Conservation (phyloP, 2,329 filamentous ascomycete species). For the Zymoseptoria tritici region DNA sequence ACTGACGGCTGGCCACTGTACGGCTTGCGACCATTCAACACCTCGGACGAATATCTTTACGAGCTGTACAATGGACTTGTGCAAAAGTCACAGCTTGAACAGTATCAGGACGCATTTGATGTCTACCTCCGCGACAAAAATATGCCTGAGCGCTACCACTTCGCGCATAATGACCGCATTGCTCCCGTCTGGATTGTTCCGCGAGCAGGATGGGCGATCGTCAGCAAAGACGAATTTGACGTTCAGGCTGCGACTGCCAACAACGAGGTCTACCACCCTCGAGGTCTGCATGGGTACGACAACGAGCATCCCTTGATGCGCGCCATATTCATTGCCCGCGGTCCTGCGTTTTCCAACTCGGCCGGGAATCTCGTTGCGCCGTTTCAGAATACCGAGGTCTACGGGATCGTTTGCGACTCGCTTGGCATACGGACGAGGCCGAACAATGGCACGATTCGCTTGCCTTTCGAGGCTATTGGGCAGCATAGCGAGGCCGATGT, state of each 20-base stretch:
- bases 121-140: slow-evolving; percentile 79
- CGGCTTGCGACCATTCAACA: slow-evolving; percentile 72
- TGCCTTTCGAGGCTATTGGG: slow-evolving; percentile 60
- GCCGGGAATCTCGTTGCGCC: slow-evolving; percentile 68
- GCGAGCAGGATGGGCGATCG: slow-evolving; percentile 86
- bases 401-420: slow-evolving; percentile 89
- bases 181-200: slow-evolving; percentile 93
- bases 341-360: slow-evolving; percentile 82
- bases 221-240: slow-evolving; percentile 71
- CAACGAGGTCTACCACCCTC: slow-evolving; percentile 65
- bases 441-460: slow-evolving; percentile 80
- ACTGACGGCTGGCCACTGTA: slow-evolving; percentile 92
- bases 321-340: slow-evolving; percentile 86
- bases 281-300: slow-evolving; percentile 89
- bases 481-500: slow-evolving; percentile 40
- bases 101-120: slow-evolving; percentile 63
- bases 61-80: slow-evolving; percentile 54
- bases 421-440: slow-evolving; percentile 63
- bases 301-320: slow-evolving; percentile 92
- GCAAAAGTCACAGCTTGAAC: slow-evolving; percentile 49
- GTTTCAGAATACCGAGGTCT: slow-evolving; percentile 93
- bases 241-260: slow-evolving; percentile 59
- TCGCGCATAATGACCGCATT: slow-evolving; percentile 78
- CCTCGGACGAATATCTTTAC: slow-evolving; percentile 50
- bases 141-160: slow-evolving; percentile 92